phyloP scores from a whole-genome alignment of 2,329 filamentous ascomycete species.

The Diplodia mutila region DNA sequence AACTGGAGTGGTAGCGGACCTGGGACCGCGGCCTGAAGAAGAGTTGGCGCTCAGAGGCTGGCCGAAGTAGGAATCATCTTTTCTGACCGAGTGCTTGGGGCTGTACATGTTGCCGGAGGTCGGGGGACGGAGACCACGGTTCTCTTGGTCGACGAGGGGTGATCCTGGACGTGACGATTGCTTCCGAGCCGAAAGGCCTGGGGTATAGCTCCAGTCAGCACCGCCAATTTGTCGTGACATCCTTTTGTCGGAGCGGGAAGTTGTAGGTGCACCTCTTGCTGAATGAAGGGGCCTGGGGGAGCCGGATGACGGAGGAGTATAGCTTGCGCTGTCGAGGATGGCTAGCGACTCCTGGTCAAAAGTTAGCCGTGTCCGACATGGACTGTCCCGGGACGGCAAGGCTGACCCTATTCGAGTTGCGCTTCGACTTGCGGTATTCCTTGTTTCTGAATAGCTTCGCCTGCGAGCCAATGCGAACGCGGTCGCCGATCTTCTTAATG shows the following conservation, averaged over 20 bases:
- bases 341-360: conserved; percentile 75
- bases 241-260: conserved; percentile 52
- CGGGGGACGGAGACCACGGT: conserved; percentile 58
- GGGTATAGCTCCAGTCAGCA: conserved; percentile 43
- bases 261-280: conserved; percentile 49
- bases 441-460: conserved; percentile 55
- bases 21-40: conserved; percentile 39
- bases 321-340: conserved; percentile 69
- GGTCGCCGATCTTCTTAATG: conserved; percentile 95
- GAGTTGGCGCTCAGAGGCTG: conserved; percentile 58
- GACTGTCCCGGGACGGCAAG: conserved; percentile 3
- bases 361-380: conserved; percentile 29
- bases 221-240: conserved; percentile 51
- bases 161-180: conserved; percentile 71
- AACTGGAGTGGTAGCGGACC: conserved; percentile 26
- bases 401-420: conserved; percentile 73
- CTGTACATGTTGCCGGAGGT: conserved; percentile 59
- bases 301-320: conserved; percentile 65
- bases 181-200: conserved; percentile 51
- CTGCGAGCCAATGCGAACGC: conserved; percentile 73
- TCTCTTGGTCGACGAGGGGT: conserved; percentile 65
- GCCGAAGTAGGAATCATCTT: conserved; percentile 60
- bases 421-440: conserved; percentile 62
- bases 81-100: conserved; percentile 57
- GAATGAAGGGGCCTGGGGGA: conserved; percentile 67